Evolutionary conservation across 2,329 filamentous ascomycete genomes (phyloP).

Genomic region (Pseudogymnoascus sp.): DNA sequence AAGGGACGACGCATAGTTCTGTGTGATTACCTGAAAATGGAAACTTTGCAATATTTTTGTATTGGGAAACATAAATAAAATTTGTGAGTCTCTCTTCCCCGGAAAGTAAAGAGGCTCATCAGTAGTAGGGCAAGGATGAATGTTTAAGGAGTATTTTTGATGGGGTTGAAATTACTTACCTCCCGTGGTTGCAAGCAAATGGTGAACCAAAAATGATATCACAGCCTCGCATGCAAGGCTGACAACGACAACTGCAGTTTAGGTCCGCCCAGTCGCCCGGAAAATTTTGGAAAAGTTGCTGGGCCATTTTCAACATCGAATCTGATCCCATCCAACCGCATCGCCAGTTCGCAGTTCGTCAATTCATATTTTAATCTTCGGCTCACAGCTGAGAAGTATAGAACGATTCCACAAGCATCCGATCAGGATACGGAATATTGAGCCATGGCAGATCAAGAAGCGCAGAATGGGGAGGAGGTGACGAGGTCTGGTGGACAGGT

Average conservation of each 20-base stretch:
- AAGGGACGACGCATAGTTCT: not conserved
- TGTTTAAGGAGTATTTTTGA: not conserved
- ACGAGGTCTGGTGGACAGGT: constrained; percentile 39
- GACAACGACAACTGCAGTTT: constrained; percentile 4
- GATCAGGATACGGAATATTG: not conserved
- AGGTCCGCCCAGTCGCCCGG: not conserved
- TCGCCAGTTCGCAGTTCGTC: constrained; percentile 3
- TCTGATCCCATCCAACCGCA: constrained; percentile 1
- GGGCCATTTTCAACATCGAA: constrained; percentile 8
- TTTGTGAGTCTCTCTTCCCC: not conserved
- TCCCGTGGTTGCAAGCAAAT: not conserved
- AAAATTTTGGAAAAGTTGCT: constrained; percentile 10
- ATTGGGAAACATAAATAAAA: not conserved
- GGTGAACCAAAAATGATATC: not conserved
- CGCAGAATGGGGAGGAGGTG: constrained; percentile 7
- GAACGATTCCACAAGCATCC: not conserved
- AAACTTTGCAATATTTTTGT: not conserved
- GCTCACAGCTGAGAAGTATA: not conserved
- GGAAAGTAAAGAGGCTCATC: not conserved
- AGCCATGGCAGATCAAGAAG: constrained; percentile 3
- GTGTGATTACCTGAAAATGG: not conserved
- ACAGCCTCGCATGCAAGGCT: constrained; percentile 9
- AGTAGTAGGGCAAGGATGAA: not conserved
- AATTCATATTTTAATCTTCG: not conserved
- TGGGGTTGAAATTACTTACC: not conserved